phyloP scores from a whole-genome alignment of 257 asterid species.

The Nyctanthes arbortristis region DNA sequence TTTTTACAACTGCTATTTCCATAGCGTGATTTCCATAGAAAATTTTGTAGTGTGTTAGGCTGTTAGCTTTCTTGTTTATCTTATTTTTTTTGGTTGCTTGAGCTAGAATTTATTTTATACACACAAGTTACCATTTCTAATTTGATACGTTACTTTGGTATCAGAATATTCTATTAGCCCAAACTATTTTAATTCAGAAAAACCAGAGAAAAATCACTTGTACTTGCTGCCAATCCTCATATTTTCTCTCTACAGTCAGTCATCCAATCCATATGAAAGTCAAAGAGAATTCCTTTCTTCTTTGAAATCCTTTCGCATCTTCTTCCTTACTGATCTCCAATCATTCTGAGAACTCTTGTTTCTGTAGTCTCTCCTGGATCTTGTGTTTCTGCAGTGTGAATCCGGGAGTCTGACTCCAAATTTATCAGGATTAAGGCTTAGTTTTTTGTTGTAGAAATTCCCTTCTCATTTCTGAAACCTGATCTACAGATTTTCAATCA shows the following conservation, averaged over 20 bases:
- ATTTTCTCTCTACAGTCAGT: not conserved
- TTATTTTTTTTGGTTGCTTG: not conserved
- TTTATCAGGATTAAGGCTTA: not conserved
- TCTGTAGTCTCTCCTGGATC: too few species aligned
- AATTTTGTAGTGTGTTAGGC: too few species aligned
- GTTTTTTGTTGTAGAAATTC: not conserved
- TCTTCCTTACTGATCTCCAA: not conserved
- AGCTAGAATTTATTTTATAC: not conserved
- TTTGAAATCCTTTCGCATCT: constrained; percentile 1
- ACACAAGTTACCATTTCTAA: not conserved
- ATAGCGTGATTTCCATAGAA: too few species aligned
- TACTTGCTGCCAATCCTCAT: not conserved
- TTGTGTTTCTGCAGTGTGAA: not conserved
- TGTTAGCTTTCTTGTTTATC: too few species aligned
- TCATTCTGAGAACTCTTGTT: not conserved
- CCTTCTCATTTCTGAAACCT: too few species aligned
- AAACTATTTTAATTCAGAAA: constrained; percentile 19
- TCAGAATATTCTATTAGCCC: constrained; percentile 48
- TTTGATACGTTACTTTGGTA: not conserved
- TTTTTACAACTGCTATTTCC: too few species aligned
- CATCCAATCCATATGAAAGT: not conserved
- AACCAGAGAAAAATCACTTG: not conserved
- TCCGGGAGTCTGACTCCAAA: not conserved
- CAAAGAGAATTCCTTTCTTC: not conserved
- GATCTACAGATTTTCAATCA: too few species aligned